These are phyloP conservation scores for Paratinospora sagittata DNA, from an alignment of 164 flowering plant genomes.

Conservation along the genomic window DNA sequence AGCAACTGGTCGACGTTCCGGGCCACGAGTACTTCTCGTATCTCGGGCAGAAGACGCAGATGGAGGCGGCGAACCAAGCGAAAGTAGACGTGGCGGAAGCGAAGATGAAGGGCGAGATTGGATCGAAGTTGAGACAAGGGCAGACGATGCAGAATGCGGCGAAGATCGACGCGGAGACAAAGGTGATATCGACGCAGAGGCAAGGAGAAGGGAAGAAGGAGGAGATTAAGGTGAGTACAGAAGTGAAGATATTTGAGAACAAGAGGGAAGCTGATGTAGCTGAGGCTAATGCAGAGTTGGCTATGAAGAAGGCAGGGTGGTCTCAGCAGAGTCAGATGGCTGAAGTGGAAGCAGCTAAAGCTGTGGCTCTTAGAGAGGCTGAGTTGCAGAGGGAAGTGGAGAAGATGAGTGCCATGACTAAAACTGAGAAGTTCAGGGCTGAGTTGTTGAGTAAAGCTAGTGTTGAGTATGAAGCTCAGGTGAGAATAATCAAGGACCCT, in stretches of 20 bases:
- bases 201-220: conserved; percentile 25
- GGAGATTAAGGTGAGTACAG: conserved; percentile 25
- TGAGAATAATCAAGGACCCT: neutral
- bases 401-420: conserved; percentile 23
- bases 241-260: conserved; percentile 26
- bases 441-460: conserved; percentile 26
- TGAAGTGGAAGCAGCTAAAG: conserved; percentile 26
- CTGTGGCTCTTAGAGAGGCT: conserved; percentile 24
- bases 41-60: conserved; percentile 38
- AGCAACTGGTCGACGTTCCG: conserved; percentile 32
- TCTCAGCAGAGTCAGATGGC: conserved; percentile 18
- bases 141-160: conserved; percentile 25
- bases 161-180: conserved; percentile 25
- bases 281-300: conserved; percentile 25
- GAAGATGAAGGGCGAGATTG: conserved; percentile 25
- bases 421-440: conserved; percentile 23
- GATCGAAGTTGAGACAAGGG: conserved; percentile 23
- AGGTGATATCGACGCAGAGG: conserved; percentile 19
- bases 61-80: conserved; percentile 36
- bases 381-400: conserved; percentile 28
- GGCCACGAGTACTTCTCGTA: conserved; percentile 44
- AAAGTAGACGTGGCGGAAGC: conserved; percentile 28
- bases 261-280: conserved; percentile 28
- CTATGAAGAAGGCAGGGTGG: conserved; percentile 25
- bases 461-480: conserved; percentile 24